These are phyloP conservation scores for Tolypocladium sp. DNA, from an alignment of 2,329 filamentous ascomycete genomes.

Conservation along the genomic window DNA sequence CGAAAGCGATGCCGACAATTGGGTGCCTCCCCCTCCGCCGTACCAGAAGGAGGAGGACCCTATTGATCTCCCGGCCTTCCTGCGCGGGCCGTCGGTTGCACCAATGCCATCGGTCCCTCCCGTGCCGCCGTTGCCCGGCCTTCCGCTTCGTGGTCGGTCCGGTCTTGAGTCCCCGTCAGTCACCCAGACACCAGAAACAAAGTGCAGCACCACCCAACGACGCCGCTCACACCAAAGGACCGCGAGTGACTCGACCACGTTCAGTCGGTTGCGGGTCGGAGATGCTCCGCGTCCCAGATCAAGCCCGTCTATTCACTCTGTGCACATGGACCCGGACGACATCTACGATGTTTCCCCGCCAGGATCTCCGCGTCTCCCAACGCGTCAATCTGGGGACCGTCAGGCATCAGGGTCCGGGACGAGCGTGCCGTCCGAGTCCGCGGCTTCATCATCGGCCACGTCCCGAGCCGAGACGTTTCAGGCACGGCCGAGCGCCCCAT, in stretches of 20 bases:
- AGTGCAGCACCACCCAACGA: constrained; percentile 4
- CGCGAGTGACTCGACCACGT: constrained; percentile 24
- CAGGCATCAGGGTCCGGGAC: not conserved
- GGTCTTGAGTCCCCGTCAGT: not conserved
- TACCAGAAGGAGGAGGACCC: constrained; percentile 63
- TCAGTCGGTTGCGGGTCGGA: constrained; percentile 13
- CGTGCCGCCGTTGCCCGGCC: constrained; percentile 12
- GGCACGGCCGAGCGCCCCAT: not conserved
- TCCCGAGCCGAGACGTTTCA: not conserved
- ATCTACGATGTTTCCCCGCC: constrained; percentile 40
- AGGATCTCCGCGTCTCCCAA: constrained; percentile 23
- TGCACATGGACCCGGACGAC: constrained; percentile 23
- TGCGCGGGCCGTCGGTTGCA: constrained; percentile 38
- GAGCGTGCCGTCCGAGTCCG: constrained; percentile 9
- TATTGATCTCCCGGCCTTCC: constrained; percentile 44
- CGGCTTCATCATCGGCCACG: not conserved
- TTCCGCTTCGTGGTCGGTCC: not conserved
- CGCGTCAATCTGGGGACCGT: constrained; percentile 1
- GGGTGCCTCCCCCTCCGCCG: constrained; percentile 77
- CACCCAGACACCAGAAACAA: not conserved
- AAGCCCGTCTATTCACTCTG: constrained; percentile 15
- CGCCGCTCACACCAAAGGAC: constrained; percentile 21
- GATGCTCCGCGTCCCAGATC: constrained; percentile 19
- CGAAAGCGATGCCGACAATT: constrained; percentile 81
- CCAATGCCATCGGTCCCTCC: constrained; percentile 18